These are phyloP conservation scores for Plasmopara viticola DNA, from an alignment of 352 stramenopile genomes.

Conservation along the genomic window DNA sequence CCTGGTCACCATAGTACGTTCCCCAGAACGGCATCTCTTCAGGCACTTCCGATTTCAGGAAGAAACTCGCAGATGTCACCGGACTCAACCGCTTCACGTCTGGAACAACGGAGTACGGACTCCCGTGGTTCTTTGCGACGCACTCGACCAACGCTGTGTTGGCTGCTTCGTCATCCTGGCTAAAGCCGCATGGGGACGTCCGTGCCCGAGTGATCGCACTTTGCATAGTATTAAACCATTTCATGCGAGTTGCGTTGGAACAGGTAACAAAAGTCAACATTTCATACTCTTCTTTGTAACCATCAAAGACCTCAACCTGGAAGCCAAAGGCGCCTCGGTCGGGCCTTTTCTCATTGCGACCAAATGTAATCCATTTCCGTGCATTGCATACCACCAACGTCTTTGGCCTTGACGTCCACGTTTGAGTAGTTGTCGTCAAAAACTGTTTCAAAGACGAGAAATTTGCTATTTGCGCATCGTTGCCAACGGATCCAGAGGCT, in stretches of 20 bases:
- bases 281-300: conserved; percentile 62
- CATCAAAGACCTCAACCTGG: conserved; percentile 71
- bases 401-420: conserved; percentile 48
- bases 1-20: conserved; percentile 54
- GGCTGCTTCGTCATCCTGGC: conserved; percentile 50
- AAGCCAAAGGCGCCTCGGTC: conserved; percentile 64
- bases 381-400: conserved; percentile 70
- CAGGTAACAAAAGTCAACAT: conserved; percentile 71
- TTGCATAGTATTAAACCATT: conserved; percentile 61
- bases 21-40: conserved; percentile 80
- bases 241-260: conserved; percentile 42
- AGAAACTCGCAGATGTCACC: conserved; percentile 57
- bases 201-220: conserved; percentile 38
- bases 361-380: conserved; percentile 73
- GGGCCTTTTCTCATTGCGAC: conserved; percentile 59
- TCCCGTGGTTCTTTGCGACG: conserved; percentile 44
- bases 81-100: conserved; percentile 55
- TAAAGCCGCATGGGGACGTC: conserved; percentile 43
- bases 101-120: conserved; percentile 44
- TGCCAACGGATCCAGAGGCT: conserved; percentile 3
- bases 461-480: conserved; percentile 11
- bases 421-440: conserved; percentile 47
- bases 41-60: conserved; percentile 67
- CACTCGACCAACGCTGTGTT: conserved; percentile 59
- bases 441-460: conserved; percentile 50